These are phyloP conservation scores for Trametes meyenii DNA, from an alignment of 768 basidiomycete species.

Conservation along the genomic window DNA sequence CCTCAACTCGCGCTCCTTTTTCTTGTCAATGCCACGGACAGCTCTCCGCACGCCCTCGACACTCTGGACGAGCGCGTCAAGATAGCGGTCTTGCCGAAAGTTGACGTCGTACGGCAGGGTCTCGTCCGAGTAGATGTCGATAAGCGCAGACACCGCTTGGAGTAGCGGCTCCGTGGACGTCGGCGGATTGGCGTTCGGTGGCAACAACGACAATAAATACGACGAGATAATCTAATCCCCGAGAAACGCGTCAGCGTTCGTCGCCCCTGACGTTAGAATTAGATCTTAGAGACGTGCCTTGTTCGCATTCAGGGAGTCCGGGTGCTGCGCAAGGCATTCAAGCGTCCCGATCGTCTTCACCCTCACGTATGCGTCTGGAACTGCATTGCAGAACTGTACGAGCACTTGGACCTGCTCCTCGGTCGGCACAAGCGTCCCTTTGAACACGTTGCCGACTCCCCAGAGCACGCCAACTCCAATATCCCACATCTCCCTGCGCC, in stretches of 20 bases:
- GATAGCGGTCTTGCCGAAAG: constrained; percentile 65
- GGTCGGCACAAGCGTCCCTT: constrained; percentile 62
- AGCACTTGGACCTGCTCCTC: constrained; percentile 65
- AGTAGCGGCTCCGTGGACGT: constrained; percentile 69
- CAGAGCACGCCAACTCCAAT: constrained; percentile 82
- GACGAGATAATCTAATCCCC: constrained; percentile 56
- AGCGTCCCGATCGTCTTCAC: constrained; percentile 87
- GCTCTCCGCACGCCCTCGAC: constrained; percentile 64
- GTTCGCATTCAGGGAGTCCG: constrained; percentile 66
- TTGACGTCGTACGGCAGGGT: constrained; percentile 75
- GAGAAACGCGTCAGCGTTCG: constrained; percentile 1
- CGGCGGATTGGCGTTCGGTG: constrained; percentile 44
- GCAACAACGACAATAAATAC: constrained; percentile 68
- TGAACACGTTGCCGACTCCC: constrained; percentile 83
- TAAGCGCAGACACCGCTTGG: constrained; percentile 78
- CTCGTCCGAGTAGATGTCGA: constrained; percentile 95
- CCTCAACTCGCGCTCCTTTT: constrained; percentile 66
- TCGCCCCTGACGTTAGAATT: not conserved
- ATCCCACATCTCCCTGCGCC: constrained; percentile 76
- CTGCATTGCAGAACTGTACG: constrained; percentile 63
- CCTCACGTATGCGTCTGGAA: constrained; percentile 55
- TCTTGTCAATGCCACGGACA: constrained; percentile 66
- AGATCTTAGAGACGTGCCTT: constrained; percentile 41
- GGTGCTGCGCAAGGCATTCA: constrained; percentile 78
- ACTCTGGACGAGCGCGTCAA: constrained; percentile 56